Base-by-base conservation (phyloP, 2,329 filamentous ascomycete species). In the Aspergillus amoenus region DNA sequence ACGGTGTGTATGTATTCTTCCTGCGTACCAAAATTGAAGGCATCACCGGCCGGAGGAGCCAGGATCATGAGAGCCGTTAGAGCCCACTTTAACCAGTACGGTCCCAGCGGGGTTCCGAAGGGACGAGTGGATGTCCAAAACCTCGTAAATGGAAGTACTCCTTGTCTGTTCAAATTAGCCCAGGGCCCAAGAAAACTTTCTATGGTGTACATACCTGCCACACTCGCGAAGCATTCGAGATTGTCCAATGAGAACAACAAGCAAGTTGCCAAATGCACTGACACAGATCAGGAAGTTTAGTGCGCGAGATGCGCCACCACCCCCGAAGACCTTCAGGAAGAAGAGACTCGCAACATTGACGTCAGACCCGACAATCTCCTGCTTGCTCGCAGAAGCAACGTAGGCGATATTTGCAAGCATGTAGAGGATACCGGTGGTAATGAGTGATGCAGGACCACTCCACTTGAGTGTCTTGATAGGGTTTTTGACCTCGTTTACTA, bases 61-160 rank as follows among this genome's bases (percentile, higher is more conserved):
- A 84, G 66, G 37, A 87, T 86, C 81, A 87, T 84, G 44, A 87
- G 63, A 2, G 84, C 66, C 0, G 85, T 87, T 56, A 85, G 68
- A 0, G 63, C 64, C 82, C 83, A 88, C 65, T 85, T 84, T 3
- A 87, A 61, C 2, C 79, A 52, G 58, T 86, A 86, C 0, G 85
- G 84, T 0, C 83, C 84, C 0, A 86, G 64, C 0, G 85, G 84
- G 0, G 86, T 88, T 2, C 84, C 85, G 56, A 88, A 87, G 0
- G 85, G 86, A 55, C 77, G 79, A 0, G 85, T 88, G 0, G 82
- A 84, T 0, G 83, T 84, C 85, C 85, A 88, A 59, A 88, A 83
- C 1, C 70, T 69, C 1, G 84, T 79, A n/a, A 70, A 87, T 0
- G 85, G 84, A 2, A 88, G 74, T 0, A 87, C 82, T 6, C 85